These are phyloP conservation scores for Citrus hindsii DNA, from an alignment of 345 rosid genomes.

Conservation along the genomic window DNA sequence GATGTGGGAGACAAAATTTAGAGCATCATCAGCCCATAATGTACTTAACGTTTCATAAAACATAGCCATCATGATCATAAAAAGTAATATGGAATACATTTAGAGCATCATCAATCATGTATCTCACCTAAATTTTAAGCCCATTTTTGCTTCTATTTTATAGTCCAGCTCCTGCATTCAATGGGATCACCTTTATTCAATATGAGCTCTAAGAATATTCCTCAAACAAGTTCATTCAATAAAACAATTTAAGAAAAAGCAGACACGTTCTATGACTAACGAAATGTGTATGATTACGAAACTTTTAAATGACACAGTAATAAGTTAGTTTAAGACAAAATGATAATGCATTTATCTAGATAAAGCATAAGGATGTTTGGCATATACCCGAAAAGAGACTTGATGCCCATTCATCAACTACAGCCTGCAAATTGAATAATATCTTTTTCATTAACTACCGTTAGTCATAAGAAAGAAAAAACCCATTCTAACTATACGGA, in stretches of 20 bases:
- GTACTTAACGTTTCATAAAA: not conserved
- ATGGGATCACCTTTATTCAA: slow-evolving; percentile 99
- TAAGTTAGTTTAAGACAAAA: not conserved
- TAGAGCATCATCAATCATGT: not conserved
- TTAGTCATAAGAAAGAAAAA: not conserved
- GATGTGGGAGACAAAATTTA: slow-evolving; percentile 14
- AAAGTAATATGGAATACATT: not conserved
- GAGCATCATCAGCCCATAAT: not conserved
- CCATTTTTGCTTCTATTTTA: slow-evolving; percentile 88
- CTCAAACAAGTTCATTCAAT: slow-evolving; percentile 25
- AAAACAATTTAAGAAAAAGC: not conserved
- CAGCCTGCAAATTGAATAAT: slow-evolving; percentile 57
- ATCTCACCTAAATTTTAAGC: slow-evolving; percentile 75
- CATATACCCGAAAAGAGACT: slow-evolving; percentile 84
- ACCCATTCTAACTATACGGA: not conserved
- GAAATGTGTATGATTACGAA: too few species aligned
- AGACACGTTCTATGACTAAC: slow-evolving; percentile 7
- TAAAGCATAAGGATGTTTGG: slow-evolving; percentile 15
- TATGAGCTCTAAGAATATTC: slow-evolving; percentile 84
- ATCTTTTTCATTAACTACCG: slow-evolving; percentile 17
- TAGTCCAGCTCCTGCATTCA: slow-evolving; percentile 99
- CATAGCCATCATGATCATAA: not conserved
- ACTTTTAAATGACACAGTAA: not conserved
- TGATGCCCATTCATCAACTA: slow-evolving; percentile 96
- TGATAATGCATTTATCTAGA: not conserved